These are phyloP conservation scores for Colletotrichum sp. DNA, from an alignment of 2,329 filamentous ascomycete genomes.

Conservation along the genomic window DNA sequence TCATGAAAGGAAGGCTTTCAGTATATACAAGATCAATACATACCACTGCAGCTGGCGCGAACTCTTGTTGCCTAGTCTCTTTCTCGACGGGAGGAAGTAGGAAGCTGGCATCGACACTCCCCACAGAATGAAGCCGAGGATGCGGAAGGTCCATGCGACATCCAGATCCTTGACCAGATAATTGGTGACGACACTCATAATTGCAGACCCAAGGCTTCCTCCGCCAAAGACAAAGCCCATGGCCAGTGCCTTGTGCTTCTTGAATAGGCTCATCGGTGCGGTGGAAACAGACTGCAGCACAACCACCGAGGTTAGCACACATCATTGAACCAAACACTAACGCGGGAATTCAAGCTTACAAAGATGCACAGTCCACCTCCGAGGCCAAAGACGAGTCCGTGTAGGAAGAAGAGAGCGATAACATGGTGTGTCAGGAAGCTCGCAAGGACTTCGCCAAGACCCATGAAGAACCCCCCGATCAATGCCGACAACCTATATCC, in stretches of 20 bases:
- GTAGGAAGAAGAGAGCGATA: slow-evolving; percentile 28
- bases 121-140: slow-evolving; percentile 30
- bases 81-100: slow-evolving; percentile 20
- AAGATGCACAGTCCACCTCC: slow-evolving; percentile 29
- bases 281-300: slow-evolving; percentile 28
- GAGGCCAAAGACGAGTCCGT: slow-evolving; percentile 29
- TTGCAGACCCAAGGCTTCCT: slow-evolving; percentile 29
- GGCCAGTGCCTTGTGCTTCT: slow-evolving; percentile 29
- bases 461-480: slow-evolving; percentile 27
- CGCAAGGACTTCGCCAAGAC: slow-evolving; percentile 30
- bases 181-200: slow-evolving; percentile 28
- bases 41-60: slow-evolving; percentile 28
- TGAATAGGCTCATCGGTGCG: slow-evolving; percentile 29
- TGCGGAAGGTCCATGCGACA: slow-evolving; percentile 31
- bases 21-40: not conserved
- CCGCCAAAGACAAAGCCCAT: slow-evolving; percentile 32
- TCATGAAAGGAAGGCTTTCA: too few species aligned
- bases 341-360: slow-evolving; percentile 7
- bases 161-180: slow-evolving; percentile 26
- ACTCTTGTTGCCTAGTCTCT: not conserved
- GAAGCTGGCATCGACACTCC: slow-evolving; percentile 31
- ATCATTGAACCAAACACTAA: not conserved
- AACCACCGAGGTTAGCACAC: not conserved
- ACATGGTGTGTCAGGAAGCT: slow-evolving; percentile 27
- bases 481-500: slow-evolving; percentile 27